Evolutionary conservation across 2,329 filamentous ascomycete species (phyloP).

Genomic region (Trematosphaeria pertusa): DNA sequence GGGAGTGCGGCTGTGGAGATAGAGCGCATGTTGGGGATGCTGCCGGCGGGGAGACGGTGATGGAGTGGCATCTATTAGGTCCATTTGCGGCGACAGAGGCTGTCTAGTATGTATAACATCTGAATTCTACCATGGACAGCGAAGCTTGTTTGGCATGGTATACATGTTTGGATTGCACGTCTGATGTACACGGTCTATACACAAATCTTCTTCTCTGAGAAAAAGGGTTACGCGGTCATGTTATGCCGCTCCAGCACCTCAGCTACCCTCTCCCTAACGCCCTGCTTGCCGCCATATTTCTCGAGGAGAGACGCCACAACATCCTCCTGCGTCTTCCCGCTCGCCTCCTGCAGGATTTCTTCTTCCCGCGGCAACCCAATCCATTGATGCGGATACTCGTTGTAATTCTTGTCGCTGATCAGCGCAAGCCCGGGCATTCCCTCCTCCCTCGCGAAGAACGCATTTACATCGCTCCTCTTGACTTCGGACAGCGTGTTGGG

Average conservation of each 20-base stretch:
- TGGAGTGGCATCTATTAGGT: too few species aligned
- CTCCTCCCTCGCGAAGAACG: slow-evolving; percentile 66
- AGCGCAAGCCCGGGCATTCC: slow-evolving; percentile 61
- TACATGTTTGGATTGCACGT: not conserved
- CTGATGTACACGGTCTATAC: slow-evolving; percentile 1
- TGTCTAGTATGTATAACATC: too few species aligned
- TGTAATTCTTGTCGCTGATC: slow-evolving; percentile 68
- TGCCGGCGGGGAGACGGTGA: slow-evolving; percentile 26
- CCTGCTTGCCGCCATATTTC: slow-evolving; percentile 53
- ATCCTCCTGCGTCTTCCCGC: slow-evolving; percentile 42
- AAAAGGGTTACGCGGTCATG: too few species aligned
- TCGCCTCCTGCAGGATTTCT: slow-evolving; percentile 59
- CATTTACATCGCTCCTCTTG: slow-evolving; percentile 62
- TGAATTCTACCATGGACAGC: too few species aligned
- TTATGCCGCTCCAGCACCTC: slow-evolving; percentile 61
- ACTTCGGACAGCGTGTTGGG: slow-evolving; percentile 77
- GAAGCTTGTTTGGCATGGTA: too few species aligned
- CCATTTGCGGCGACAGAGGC: too few species aligned
- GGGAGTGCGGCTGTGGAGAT: slow-evolving; percentile 77
- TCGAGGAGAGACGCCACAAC: slow-evolving; percentile 50
- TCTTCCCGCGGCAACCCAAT: slow-evolving; percentile 78
- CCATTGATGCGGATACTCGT: slow-evolving; percentile 73
- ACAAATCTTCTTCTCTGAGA: too few species aligned
- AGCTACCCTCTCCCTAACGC: slow-evolving; percentile 65
- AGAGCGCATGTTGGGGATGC: slow-evolving; percentile 73